Conservation (phyloP, 2,329 filamentous ascomycete genomes). For the Fusarium sarcochroum region DNA sequence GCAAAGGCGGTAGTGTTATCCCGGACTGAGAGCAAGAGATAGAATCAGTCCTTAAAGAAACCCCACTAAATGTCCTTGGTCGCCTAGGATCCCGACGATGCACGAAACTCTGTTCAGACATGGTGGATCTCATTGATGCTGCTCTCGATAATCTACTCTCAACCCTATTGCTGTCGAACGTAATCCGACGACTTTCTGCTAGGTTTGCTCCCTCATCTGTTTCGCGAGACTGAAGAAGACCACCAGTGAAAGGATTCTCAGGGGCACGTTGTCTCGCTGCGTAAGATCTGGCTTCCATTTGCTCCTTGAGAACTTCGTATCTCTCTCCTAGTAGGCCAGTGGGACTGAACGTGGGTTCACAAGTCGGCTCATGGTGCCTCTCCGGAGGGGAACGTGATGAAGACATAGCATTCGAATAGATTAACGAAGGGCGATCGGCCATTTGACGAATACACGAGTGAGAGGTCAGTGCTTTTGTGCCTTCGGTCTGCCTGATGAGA, state of each 20-base stretch:
- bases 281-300: slow-evolving; percentile 1
- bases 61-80: neutral
- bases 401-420: neutral
- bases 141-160: neutral
- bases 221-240: neutral
- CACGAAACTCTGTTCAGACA: neutral
- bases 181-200: neutral
- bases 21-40: slow-evolving; percentile 11
- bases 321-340: neutral
- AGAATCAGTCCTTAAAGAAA: slow-evolving; percentile 7
- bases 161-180: rapidly evolving
- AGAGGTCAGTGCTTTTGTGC: neutral
- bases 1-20: neutral
- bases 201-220: neutral
- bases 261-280: rapidly evolving
- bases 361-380: neutral
- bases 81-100: neutral
- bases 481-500: too few species aligned
- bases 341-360: slow-evolving; percentile 4
- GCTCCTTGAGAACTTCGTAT: neutral
- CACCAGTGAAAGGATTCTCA: neutral
- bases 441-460: neutral
- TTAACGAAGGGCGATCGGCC: rapidly evolving
- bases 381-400: rapidly evolving
- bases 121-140: neutral